These are phyloP conservation scores for Beta macrorhiza DNA, from an alignment of 179 eudicot genomes.

Conservation along the genomic window DNA sequence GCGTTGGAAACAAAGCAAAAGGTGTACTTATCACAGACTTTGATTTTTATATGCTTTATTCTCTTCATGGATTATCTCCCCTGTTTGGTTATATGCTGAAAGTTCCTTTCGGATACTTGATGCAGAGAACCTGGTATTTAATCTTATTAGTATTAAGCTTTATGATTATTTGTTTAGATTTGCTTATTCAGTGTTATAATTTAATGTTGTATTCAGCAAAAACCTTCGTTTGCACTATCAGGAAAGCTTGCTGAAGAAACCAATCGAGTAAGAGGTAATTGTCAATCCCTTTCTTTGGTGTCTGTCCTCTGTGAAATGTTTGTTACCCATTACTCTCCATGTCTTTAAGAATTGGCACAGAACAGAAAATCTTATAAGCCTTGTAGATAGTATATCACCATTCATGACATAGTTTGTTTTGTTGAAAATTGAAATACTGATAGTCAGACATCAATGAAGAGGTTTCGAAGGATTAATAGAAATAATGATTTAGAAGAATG, in stretches of 20 bases:
- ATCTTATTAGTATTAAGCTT: background rate
- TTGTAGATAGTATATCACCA: background rate
- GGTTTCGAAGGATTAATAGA: background rate
- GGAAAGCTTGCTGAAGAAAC: constrained; percentile 99
- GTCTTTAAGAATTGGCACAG: background rate
- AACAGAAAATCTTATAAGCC: background rate
- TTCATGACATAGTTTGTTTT: background rate
- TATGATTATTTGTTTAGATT: background rate
- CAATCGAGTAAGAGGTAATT: constrained; percentile 81
- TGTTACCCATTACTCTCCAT: background rate
- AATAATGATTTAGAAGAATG: background rate
- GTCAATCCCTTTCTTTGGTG: background rate
- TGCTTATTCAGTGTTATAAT: background rate
- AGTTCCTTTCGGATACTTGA: background rate
- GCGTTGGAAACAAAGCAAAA: constrained; percentile 72
- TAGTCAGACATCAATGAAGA: background rate
- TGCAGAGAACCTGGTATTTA: too few species aligned
- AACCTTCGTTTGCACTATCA: constrained; percentile 92
- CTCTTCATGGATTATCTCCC: background rate
- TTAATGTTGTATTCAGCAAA: constrained; percentile 48
- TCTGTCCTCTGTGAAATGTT: background rate
- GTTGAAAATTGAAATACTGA: background rate
- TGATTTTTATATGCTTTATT: background rate
- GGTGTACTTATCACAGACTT: constrained; percentile 30
- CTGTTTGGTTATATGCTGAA: background rate